Evolutionary conservation across 129 eudicot species (phyloP).

Genomic region (Flaveria ramosissima): DNA sequence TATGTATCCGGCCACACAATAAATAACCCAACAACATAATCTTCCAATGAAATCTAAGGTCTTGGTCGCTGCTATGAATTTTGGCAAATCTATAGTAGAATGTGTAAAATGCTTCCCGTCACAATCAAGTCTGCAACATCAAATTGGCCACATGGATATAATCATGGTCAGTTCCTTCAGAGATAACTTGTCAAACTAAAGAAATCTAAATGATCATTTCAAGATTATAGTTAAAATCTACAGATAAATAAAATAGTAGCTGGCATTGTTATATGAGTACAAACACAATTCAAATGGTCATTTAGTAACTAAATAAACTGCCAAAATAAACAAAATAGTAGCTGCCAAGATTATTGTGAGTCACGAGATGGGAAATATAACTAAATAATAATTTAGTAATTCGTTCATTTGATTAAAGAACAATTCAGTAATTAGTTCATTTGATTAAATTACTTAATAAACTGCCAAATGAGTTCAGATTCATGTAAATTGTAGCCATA

Average conservation of each 20-base stretch:
- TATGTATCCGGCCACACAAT: neutral
- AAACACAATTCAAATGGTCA: too few species aligned
- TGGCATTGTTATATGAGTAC: neutral
- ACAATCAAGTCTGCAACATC: neutral
- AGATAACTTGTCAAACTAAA: neutral
- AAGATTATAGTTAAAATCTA: neutral
- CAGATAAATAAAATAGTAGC: neutral
- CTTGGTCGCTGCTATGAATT: neutral
- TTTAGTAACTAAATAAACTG: too few species aligned
- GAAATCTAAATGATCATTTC: neutral
- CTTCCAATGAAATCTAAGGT: neutral
- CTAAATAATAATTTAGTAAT: too few species aligned
- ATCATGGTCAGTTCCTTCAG: neutral
- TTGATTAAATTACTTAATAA: too few species aligned
- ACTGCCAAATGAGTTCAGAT: too few species aligned
- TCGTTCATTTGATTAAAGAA: neutral
- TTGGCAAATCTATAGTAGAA: neutral
- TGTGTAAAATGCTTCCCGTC: too few species aligned
- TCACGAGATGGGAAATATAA: too few species aligned
- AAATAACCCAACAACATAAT: neutral
- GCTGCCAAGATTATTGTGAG: too few species aligned
- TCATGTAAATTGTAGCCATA: neutral
- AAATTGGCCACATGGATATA: neutral
- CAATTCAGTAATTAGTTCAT: too few species aligned
- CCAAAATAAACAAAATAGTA: too few species aligned